Conservation (phyloP, 306 rosid genomes). For the Quercus variabilis region DNA sequence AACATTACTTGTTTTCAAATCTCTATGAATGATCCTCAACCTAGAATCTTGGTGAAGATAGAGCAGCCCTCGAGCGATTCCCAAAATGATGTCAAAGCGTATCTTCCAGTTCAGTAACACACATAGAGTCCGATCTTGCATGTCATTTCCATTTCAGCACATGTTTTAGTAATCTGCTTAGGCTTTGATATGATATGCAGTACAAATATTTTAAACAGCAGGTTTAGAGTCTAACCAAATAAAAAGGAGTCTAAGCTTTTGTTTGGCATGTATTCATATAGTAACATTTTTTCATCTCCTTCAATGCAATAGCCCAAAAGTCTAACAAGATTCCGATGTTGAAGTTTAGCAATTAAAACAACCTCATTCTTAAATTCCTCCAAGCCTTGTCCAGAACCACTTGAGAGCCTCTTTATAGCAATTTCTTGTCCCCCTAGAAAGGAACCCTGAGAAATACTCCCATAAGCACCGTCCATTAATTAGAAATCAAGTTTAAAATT, state of each 20-base stretch:
- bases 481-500: neutral
- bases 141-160: neutral
- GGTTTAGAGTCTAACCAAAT: neutral
- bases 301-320: slow-evolving; percentile 20
- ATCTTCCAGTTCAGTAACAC: slow-evolving; percentile 14
- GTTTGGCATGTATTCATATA: slow-evolving; percentile 23
- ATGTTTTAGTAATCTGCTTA: neutral
- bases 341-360: slow-evolving; percentile 17
- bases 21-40: slow-evolving; percentile 26
- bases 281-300: slow-evolving; percentile 11
- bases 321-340: slow-evolving; percentile 18
- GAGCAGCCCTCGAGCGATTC: slow-evolving; percentile 17
- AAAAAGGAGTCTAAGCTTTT: slow-evolving; percentile 14
- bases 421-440: slow-evolving; percentile 7
- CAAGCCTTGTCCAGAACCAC: slow-evolving; percentile 15
- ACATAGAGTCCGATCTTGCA: slow-evolving; percentile 13
- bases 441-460: slow-evolving; percentile 7
- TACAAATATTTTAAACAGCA: neutral
- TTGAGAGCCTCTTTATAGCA: slow-evolving; percentile 17
- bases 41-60: slow-evolving; percentile 34
- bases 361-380: slow-evolving; percentile 20
- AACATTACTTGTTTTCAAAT: slow-evolving; percentile 18
- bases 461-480: neutral
- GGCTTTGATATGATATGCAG: neutral
- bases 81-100: slow-evolving; percentile 22